A percentile compares a stretch with the other conserved stretches of the same genome.
Evolutionary conservation across 805 yeast species (phyloP).

Genomic region (Starmerella kuoi): DNA sequence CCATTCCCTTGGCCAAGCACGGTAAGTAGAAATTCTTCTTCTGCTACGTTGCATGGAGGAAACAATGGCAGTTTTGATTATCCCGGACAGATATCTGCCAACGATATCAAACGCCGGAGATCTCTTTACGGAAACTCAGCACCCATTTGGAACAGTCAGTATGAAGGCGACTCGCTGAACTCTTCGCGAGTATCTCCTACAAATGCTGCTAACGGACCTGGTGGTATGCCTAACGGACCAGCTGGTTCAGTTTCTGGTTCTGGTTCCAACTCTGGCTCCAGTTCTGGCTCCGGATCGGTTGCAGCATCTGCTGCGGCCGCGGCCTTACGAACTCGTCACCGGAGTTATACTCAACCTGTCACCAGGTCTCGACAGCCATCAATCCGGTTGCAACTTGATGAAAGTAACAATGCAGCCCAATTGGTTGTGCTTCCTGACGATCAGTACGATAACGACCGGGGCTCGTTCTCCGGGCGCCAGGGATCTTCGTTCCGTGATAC

Average conservation of each 20-base stretch:
- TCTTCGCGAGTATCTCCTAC: conserved; percentile 1
- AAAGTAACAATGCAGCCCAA: conserved; percentile 17
- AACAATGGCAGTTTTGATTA: no score
- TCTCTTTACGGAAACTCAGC: conserved; percentile 13
- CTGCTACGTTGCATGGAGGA: not conserved
- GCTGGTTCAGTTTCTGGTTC: no score
- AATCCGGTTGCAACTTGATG: conserved; percentile 20
- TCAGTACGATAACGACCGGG: not conserved
- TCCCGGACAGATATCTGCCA: no score
- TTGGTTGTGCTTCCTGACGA: conserved; percentile 16
- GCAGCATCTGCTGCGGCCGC: conserved; percentile 20
- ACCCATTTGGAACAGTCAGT: conserved; percentile 9
- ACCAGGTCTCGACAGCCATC: conserved; percentile 18
- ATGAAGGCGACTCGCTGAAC: not conserved
- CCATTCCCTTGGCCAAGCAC: conserved; percentile 6
- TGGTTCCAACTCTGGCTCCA: not conserved
- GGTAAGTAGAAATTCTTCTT: conserved; percentile 10
- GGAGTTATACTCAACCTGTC: conserved; percentile 18
- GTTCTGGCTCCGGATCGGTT: conserved; percentile 4
- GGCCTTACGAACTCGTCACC: conserved; percentile 13
- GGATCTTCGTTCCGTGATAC: not conserved
- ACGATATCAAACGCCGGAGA: conserved; percentile 16
- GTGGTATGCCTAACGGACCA: not conserved
- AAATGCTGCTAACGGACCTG: not conserved
- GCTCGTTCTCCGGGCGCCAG: not conserved